Conservation (phyloP, 2,329 filamentous ascomycete genomes). For the Botrytis cinerea region DNA sequence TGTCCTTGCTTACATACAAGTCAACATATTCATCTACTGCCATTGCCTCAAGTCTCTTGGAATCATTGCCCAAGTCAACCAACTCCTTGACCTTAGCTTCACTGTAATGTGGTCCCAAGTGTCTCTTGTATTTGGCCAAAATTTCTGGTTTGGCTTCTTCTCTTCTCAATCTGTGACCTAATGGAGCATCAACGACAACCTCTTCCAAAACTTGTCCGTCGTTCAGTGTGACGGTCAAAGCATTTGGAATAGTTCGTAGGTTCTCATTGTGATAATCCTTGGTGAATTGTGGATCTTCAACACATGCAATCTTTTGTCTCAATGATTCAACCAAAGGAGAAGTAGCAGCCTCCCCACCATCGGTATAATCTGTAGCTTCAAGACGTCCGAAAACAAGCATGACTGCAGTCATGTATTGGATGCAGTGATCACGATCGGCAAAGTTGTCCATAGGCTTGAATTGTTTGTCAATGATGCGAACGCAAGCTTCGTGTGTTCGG, state of each 20-base stretch:
- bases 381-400: slow-evolving; percentile 97
- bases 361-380: slow-evolving; percentile 88
- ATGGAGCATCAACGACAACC: slow-evolving; percentile 87
- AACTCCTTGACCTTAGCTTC: slow-evolving; percentile 78
- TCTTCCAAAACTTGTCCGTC: slow-evolving; percentile 91
- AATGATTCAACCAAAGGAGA: slow-evolving; percentile 88
- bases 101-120: slow-evolving; percentile 80
- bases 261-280: slow-evolving; percentile 91
- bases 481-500: slow-evolving; percentile 96
- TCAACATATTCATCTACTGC: slow-evolving; percentile 94
- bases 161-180: slow-evolving; percentile 86
- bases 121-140: slow-evolving; percentile 90
- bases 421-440: slow-evolving; percentile 98
- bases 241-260: slow-evolving; percentile 96
- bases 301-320: slow-evolving; percentile 90
- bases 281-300: slow-evolving; percentile 95
- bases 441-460: slow-evolving; percentile 99
- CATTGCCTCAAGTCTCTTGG: slow-evolving; percentile 73
- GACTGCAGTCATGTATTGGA: slow-evolving; percentile 97
- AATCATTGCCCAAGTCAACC: slow-evolving; percentile 75
- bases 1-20: slow-evolving; percentile 67
- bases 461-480: slow-evolving; percentile 99
- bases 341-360: slow-evolving; percentile 88
- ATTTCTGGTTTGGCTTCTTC: slow-evolving; percentile 99
- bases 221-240: slow-evolving; percentile 89